Base-by-base conservation (phyloP, 163 green algal species). In the Scenedesmus sp. region DNA sequence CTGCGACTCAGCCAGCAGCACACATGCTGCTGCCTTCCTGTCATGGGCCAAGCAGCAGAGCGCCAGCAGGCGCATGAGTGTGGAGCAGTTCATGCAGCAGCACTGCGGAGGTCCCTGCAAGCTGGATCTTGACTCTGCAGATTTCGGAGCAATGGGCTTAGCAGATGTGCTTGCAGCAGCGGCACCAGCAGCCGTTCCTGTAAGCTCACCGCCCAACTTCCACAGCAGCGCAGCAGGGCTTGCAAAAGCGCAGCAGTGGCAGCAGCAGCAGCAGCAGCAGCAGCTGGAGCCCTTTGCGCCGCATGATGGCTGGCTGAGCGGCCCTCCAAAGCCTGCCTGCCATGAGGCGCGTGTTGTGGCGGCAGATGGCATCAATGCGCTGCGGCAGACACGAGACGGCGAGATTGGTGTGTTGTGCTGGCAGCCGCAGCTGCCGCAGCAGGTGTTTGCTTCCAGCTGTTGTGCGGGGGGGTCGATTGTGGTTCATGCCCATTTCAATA, bases 301-400 rank as follows among this genome's bases (percentile, higher is more conserved):
- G 46, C 66, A 92, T 26, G 62, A 92, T n/a, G 82, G 82, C 54
- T 84, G 60, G 26, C n/a, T 87, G 66, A 55, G 26, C 13, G 89
- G 89, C 0, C 20, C 89, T 2, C 83, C 89, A 0, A 90, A 81
- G 70, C 89, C 89, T 4, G 64, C 60, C 15, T 92, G 89, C 83
- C 82, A 90, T n/a, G 82, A 86, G 4, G 82, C 18, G n/a, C 67
- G 89, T 23, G 13, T 86, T 4, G 56, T 7, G 3, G 83, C 89
- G 8, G 89, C 89, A n/a, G 83, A 92, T 60, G 89, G 66, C 52
- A 90, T 92, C 82, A 86, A 90, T 74, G 66, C 56, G 52, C n/a
- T 92, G 54, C 60, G 89, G 46, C 15, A 55, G 5, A 92, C 89
- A 16, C 84, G 89, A 26, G 83, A 92, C 52, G 89, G 89, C 12